Conservation (phyloP, 257 asterid genomes). For the Marsdenia floribunda region DNA sequence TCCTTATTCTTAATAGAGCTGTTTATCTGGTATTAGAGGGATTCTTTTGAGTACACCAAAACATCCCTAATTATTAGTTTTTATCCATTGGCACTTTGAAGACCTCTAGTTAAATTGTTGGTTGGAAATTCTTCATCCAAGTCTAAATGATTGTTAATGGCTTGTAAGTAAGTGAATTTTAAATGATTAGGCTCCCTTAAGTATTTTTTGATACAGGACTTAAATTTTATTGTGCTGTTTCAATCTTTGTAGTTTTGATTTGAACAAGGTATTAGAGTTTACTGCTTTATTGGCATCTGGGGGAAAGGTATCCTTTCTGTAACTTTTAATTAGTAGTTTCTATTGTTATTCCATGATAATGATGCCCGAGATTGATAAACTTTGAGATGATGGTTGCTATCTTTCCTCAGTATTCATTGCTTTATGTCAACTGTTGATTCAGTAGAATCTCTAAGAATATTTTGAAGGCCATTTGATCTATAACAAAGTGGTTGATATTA, state of each 20-base stretch:
- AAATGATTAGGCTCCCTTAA: constrained; percentile 3
- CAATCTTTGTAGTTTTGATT: constrained; percentile 74
- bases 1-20: not conserved
- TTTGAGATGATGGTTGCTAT: not conserved
- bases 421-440: not conserved
- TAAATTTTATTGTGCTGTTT: constrained; percentile 13
- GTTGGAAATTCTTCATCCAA: not conserved
- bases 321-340: constrained; percentile 6
- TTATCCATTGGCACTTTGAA: not conserved
- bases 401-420: not conserved
- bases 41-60: not conserved
- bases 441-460: not conserved
- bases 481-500: no score
- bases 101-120: not conserved
- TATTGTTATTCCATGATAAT: not conserved
- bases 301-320: constrained; percentile 68
- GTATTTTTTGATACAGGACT: not conserved
- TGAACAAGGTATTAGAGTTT: constrained; percentile 89
- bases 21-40: not conserved
- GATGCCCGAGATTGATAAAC: not conserved
- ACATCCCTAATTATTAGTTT: not conserved
- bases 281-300: constrained; percentile 99
- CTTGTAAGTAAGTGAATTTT: not conserved
- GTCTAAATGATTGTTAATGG: not conserved
- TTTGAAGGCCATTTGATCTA: no score